These are phyloP conservation scores for Dryas octopetala DNA, from an alignment of 306 rosid species.

Conservation along the genomic window DNA sequence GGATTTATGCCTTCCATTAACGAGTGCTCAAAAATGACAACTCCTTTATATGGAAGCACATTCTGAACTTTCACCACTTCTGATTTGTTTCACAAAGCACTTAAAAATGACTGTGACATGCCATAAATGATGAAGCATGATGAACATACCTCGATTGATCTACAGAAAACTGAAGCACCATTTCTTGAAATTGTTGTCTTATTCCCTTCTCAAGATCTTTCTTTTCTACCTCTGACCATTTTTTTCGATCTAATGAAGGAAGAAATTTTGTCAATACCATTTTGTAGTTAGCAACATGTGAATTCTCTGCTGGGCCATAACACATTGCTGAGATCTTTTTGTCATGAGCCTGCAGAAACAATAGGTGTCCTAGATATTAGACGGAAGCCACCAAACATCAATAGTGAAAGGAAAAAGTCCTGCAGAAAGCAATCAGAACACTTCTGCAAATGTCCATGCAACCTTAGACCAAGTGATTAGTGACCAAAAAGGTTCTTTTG, in stretches of 20 bases:
- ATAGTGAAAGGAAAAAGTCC: background rate
- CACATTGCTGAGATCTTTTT: constrained; percentile 50
- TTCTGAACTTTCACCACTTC: background rate
- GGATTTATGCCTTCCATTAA: background rate
- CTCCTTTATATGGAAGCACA: background rate
- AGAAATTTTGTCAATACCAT: constrained; percentile 64
- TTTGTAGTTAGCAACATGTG: constrained; percentile 62
- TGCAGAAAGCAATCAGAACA: background rate
- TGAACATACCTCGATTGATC: constrained; percentile 55
- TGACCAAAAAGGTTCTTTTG: background rate
- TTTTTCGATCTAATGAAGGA: constrained; percentile 55
- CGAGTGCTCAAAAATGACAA: background rate
- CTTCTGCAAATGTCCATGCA: background rate
- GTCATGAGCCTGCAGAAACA: constrained; percentile 40
- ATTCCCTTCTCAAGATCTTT: constrained; percentile 76
- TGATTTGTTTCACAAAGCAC: background rate
- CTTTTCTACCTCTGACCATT: constrained; percentile 66
- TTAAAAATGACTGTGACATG: constrained; percentile 1
- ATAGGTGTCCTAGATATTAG: background rate
- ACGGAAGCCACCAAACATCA: background rate
- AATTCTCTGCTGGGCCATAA: constrained; percentile 79
- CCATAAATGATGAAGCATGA: constrained; percentile 18
- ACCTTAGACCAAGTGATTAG: background rate
- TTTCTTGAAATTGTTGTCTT: constrained; percentile 83
- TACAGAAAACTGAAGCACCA: constrained; percentile 52